Evolutionary conservation across 352 stramenopile genomes (phyloP).

Genomic region (Thraustotheca clavata): DNA sequence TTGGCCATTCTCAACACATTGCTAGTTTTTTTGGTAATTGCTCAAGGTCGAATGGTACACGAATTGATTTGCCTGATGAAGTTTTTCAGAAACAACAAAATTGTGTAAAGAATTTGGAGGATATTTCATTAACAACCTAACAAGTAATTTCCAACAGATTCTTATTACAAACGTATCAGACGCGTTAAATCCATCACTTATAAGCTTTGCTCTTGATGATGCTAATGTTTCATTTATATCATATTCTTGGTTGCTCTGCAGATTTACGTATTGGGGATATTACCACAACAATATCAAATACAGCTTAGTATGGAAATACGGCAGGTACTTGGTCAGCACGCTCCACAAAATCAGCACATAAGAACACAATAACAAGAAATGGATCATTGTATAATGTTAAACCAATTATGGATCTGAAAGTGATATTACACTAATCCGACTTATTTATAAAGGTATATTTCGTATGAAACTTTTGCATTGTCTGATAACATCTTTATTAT

Average conservation of each 20-base stretch:
- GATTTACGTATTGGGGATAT: background rate
- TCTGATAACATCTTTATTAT: conserved; percentile 7
- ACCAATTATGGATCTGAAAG: background rate
- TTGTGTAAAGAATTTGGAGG: conserved; percentile 13
- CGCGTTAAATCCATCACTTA: background rate
- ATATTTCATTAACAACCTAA: background rate
- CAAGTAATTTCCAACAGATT: background rate
- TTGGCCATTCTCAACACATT: conserved; percentile 3
- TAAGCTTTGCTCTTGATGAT: background rate
- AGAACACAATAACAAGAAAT: background rate
- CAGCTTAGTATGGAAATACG: conserved; percentile 5
- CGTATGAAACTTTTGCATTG: background rate
- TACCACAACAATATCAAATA: background rate
- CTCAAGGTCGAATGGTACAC: background rate
- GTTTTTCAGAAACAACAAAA: background rate
- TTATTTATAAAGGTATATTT: background rate
- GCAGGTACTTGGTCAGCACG: conserved; percentile 3
- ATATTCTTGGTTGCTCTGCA: background rate
- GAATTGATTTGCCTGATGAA: background rate
- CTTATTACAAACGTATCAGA: conserved; percentile 5
- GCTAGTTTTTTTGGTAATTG: conserved; percentile 20
- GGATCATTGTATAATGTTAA: background rate
- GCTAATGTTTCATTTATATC: background rate
- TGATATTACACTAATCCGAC: background rate
- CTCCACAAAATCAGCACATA: background rate